These are phyloP conservation scores for Pythium scleroteichum DNA, from an alignment of 352 stramenopile genomes.

Conservation along the genomic window DNA sequence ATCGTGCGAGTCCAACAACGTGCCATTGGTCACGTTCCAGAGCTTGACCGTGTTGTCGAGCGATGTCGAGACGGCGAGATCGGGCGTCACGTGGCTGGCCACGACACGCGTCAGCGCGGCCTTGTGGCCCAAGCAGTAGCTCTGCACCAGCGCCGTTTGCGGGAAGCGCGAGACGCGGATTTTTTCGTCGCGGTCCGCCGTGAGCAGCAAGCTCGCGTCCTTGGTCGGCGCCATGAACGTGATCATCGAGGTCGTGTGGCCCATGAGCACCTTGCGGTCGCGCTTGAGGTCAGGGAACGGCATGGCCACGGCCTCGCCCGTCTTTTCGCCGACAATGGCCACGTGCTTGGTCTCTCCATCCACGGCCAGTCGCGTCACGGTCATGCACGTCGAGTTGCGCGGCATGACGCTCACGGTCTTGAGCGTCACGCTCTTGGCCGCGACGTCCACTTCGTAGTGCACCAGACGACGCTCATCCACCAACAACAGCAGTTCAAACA, in stretches of 20 bases:
- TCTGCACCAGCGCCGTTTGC: constrained; percentile 68
- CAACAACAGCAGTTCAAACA: constrained; percentile 59
- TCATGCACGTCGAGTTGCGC: constrained; percentile 75
- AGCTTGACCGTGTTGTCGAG: constrained; percentile 85
- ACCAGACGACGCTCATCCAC: constrained; percentile 75
- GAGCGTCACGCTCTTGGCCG: constrained; percentile 38
- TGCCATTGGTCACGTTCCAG: constrained; percentile 55
- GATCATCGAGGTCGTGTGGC: constrained; percentile 88
- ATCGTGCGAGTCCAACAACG: constrained; percentile 53
- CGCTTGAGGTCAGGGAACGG: constrained; percentile 69
- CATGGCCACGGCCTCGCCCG: constrained; percentile 75
- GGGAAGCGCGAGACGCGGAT: constrained; percentile 84
- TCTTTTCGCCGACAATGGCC: constrained; percentile 80
- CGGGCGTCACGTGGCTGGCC: constrained; percentile 39
- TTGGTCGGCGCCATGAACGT: constrained; percentile 63
- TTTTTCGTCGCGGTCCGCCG: constrained; percentile 84
- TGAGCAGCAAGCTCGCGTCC: constrained; percentile 63
- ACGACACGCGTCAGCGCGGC: constrained; percentile 66
- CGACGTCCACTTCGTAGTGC: constrained; percentile 68
- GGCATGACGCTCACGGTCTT: constrained; percentile 44
- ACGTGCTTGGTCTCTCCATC: constrained; percentile 43
- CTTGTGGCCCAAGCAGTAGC: constrained; percentile 82
- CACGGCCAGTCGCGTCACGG: constrained; percentile 35
- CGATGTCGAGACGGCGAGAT: constrained; percentile 69
- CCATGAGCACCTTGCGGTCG: constrained; percentile 72